Evolutionary conservation across 495 filamentous ascomycete genomes (phyloP), one percentile per base, ranked within the genome.

Genomic region (Penicillium bialowiezense): DNA sequence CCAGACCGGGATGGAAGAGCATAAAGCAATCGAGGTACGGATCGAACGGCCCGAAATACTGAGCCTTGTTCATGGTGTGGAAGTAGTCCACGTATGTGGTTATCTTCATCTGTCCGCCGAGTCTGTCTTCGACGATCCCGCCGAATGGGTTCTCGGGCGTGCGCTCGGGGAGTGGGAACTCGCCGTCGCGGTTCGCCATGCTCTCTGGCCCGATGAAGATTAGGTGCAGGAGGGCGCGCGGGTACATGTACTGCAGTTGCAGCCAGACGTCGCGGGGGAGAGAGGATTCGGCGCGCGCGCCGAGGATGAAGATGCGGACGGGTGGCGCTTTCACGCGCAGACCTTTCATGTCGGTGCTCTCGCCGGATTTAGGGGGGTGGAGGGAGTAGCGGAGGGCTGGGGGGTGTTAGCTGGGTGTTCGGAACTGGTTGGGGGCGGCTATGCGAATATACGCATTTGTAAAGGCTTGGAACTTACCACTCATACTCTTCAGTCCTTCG

Each of bases 21-120:
- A 99, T 81, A 58, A 99, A 91, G 63, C 85, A 89, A 72, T 99
- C 93, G 56, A 99, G 92, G 66, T 99, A 99, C 1, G 93, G 93
- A 65, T 99, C 93, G 68, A 89, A 97, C 0, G 95, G 95, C 19
- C 87, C 79, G 73, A 97, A 99, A 47, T 88, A 76, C 24, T 86
- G 81, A 1, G 92, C 84, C 58, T 92, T 83, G 70, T 97, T 91
- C 59, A 99, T 79, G 1, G 90, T 97, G 65, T 99, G 91, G 74
- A 91, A 99, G 70, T 99, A 97, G 50, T 99, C 95, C 19, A 97
- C 91, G 58, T 90, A 96, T 0, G 93, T 99, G 59, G 82, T 90
- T 54, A 99, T 95, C 74, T 97, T 97, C 83, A 96, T 83, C 45
- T 83, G 81, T 15, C 84, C 81, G 56, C 84, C 85, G 2, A 97